Percentiles rank a stretch among this genome's conserved stretches.
Conservation (phyloP, 75 land plant species). For the Chamaecyparis obtusa region DNA sequence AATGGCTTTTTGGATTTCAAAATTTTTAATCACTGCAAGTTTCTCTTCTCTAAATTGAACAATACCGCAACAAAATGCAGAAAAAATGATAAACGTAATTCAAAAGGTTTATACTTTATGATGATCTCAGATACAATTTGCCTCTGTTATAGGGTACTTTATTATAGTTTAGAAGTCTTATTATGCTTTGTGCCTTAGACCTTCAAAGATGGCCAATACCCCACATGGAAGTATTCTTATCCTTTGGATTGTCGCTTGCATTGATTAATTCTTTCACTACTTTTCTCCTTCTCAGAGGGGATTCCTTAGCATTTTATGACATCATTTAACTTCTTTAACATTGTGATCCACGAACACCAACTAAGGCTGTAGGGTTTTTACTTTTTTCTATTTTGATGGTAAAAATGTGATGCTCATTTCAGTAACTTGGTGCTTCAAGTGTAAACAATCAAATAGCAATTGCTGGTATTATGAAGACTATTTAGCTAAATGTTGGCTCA, state of each 20-base stretch:
- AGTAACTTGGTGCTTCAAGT: not conserved
- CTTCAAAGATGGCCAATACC: not conserved
- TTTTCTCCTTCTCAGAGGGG: not conserved
- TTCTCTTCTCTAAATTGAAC: not conserved
- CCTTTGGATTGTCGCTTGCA: not conserved
- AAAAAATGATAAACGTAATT: not conserved
- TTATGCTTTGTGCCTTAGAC: not conserved
- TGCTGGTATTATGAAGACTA: not conserved
- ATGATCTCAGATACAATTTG: not conserved
- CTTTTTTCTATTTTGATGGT: not conserved
- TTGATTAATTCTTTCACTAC: not conserved
- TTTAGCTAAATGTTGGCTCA: not conserved
- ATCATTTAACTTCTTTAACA: not conserved
- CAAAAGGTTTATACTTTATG: not conserved
- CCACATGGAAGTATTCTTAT: not conserved
- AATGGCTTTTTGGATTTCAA: not conserved
- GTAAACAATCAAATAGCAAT: not conserved
- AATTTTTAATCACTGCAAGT: not conserved
- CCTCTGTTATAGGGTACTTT: not conserved
- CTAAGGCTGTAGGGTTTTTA: not conserved
- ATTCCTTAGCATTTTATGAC: not conserved
- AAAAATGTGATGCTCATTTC: not conserved
- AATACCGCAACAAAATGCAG: not conserved
- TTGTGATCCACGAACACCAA: not conserved
- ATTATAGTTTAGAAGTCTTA: not conserved